A percentile compares a stretch with the other conserved stretches of the same genome.
Conservation (phyloP, 345 rosid genomes). For the Dovyalis caffra region DNA sequence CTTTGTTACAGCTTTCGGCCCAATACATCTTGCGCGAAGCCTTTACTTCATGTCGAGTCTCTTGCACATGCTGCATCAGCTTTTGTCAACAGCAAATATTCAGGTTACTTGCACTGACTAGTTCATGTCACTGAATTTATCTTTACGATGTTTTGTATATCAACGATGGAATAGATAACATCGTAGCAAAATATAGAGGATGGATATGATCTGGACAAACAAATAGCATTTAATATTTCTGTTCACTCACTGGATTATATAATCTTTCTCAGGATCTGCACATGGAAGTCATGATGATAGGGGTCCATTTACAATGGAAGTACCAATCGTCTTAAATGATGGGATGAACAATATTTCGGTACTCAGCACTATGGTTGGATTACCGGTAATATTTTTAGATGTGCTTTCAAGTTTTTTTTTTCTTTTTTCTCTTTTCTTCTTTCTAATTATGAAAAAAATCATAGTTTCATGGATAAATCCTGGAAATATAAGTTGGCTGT, state of each 20-base stretch:
- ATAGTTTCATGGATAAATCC: background rate
- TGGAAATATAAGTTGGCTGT: no score
- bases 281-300: constrained; percentile 17
- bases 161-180: no score
- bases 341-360: constrained; percentile 18
- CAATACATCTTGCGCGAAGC: constrained; percentile 44
- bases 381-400: constrained; percentile 12
- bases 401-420: no score
- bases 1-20: constrained; percentile 49
- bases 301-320: constrained; percentile 18
- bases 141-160: no score
- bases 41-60: constrained; percentile 21
- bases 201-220: background rate
- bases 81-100: constrained; percentile 20
- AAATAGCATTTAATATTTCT: background rate
- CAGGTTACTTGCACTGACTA: no score
- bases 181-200: background rate
- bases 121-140: no score
- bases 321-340: constrained; percentile 5
- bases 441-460: background rate
- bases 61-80: constrained; percentile 22
- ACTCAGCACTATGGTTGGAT: constrained; percentile 33
- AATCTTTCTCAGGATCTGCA: constrained; percentile 14
- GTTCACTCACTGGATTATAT: background rate
- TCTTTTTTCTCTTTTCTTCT: no score